phyloP scores from a whole-genome alignment of 2,329 filamentous ascomycete genomes.

The Didymella arachidicola region DNA sequence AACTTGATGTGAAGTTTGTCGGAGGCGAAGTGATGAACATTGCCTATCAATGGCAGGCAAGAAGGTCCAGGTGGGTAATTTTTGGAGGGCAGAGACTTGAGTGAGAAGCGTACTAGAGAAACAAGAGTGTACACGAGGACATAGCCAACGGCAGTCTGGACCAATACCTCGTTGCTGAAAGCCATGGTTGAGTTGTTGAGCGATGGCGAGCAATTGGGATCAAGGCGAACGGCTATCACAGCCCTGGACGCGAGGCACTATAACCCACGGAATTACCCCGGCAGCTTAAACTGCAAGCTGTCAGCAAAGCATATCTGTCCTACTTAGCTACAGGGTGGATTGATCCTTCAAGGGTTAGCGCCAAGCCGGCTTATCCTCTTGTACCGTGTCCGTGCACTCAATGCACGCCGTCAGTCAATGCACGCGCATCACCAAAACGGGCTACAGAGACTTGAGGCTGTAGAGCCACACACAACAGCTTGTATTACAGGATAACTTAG shows the following conservation, averaged over 20 bases:
- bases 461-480: too few species aligned
- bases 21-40: not conserved
- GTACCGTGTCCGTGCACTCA: too few species aligned
- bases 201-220: not conserved
- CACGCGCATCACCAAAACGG: too few species aligned
- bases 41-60: not conserved
- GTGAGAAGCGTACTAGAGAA: not conserved
- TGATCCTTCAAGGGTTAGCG: not conserved
- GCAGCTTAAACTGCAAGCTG: not conserved
- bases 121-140: not conserved
- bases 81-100: not conserved
- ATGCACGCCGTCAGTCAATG: too few species aligned
- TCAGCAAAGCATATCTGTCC: not conserved
- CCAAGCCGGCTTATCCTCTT: not conserved
- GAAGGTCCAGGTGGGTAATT: not conserved
- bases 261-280: not conserved
- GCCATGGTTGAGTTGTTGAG: not conserved
- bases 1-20: not conserved
- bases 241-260: not conserved
- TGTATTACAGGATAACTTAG: too few species aligned
- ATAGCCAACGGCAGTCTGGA: not conserved
- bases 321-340: not conserved
- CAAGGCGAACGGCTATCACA: not conserved
- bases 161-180: not conserved
- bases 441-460: too few species aligned